Percentiles rank a stretch among this genome's conserved stretches.
These are phyloP conservation scores for Amylocystis lapponica DNA, from an alignment of 768 basidiomycete species.

Conservation along the genomic window DNA sequence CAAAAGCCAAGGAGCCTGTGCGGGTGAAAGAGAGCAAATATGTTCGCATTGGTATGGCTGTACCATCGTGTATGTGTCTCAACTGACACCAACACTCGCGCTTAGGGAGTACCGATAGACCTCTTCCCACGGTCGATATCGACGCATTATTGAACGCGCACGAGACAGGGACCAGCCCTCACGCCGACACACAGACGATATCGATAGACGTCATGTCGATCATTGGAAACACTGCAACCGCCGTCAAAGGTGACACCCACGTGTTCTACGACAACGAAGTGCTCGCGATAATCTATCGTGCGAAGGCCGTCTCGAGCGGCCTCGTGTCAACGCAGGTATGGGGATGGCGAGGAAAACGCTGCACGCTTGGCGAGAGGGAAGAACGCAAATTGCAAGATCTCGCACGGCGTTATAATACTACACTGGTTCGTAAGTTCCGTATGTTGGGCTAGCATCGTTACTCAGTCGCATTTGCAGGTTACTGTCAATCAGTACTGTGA, in stretches of 20 bases:
- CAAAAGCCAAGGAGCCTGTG: too few species aligned
- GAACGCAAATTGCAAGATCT: slow-evolving; percentile 64
- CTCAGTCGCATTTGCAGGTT: slow-evolving; percentile 18
- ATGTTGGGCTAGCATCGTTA: not conserved
- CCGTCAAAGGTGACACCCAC: slow-evolving; percentile 39
- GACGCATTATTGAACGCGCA: slow-evolving; percentile 35
- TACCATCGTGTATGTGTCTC: too few species aligned
- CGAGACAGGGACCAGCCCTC: slow-evolving; percentile 18
- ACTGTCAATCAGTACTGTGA: slow-evolving; percentile 57
- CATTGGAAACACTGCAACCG: slow-evolving; percentile 40
- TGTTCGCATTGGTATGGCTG: too few species aligned
- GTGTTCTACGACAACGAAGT: slow-evolving; percentile 74
- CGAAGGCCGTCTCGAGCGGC: slow-evolving; percentile 57
- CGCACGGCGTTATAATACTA: slow-evolving; percentile 67
- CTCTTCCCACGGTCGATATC: slow-evolving; percentile 46
- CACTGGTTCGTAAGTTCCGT: slow-evolving; percentile 38
- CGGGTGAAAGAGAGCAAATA: too few species aligned
- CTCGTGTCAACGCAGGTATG: slow-evolving; percentile 67
- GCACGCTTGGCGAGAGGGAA: slow-evolving; percentile 51
- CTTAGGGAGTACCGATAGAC: slow-evolving; percentile 36
- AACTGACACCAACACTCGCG: too few species aligned
- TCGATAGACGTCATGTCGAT: slow-evolving; percentile 72
- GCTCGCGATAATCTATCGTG: slow-evolving; percentile 62
- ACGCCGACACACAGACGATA: slow-evolving; percentile 44
- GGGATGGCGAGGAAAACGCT: slow-evolving; percentile 66